Evolutionary conservation across 345 rosid genomes (phyloP).

Genomic region (Raphanus sativus): DNA sequence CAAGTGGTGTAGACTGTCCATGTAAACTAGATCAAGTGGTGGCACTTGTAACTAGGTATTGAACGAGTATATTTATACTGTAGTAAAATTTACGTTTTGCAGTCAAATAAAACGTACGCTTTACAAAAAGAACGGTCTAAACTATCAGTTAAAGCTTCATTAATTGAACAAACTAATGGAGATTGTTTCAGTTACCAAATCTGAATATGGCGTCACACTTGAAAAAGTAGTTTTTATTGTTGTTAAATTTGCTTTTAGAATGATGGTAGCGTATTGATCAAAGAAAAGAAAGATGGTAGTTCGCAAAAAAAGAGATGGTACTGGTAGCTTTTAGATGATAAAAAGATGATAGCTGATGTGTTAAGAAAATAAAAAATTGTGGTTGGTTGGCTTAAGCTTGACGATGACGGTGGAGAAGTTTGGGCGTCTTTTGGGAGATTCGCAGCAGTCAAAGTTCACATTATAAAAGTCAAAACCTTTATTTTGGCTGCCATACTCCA

Average conservation of each 20-base stretch:
- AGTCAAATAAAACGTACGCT: neutral
- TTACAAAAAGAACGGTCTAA: neutral
- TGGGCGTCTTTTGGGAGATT: constrained; percentile 11
- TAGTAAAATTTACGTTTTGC: neutral
- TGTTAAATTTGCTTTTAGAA: neutral
- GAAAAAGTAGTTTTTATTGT: neutral
- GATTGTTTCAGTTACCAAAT: neutral
- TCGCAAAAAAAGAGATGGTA: no score
- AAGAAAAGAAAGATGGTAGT: no score
- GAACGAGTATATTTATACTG: neutral
- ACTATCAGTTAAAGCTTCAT: neutral
- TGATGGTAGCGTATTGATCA: neutral
- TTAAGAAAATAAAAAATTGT: neutral
- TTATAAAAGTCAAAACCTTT: constrained; percentile 23
- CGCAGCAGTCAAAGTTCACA: constrained; percentile 31
- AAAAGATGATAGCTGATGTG: neutral
- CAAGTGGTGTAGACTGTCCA: no score
- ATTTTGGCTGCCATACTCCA: constrained; percentile 29
- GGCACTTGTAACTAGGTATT: neutral
- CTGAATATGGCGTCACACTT: constrained; percentile 7
- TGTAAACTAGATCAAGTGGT: no score
- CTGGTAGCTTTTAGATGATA: neutral
- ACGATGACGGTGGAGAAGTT: constrained; percentile 31
- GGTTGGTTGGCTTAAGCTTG: constrained; percentile 38
- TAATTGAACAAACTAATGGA: neutral